These are phyloP conservation scores for Paecilomyces formosus DNA, from an alignment of 2,329 filamentous ascomycete genomes.

Conservation along the genomic window DNA sequence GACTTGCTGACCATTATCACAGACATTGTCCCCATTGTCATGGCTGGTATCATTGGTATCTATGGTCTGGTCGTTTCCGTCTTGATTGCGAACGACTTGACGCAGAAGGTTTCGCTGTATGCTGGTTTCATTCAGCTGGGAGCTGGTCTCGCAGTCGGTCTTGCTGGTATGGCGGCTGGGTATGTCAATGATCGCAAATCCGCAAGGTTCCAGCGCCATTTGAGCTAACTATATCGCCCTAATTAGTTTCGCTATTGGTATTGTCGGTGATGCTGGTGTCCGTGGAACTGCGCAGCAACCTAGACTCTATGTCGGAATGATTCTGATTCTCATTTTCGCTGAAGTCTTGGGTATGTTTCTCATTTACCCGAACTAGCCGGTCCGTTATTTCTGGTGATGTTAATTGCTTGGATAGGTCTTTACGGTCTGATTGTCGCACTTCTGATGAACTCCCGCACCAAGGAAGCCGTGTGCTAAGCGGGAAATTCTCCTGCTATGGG, in stretches of 20 bases:
- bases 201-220: slow-evolving; percentile 6
- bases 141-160: slow-evolving; percentile 73
- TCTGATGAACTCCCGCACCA: slow-evolving; percentile 94
- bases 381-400: neutral
- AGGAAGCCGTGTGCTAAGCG: slow-evolving; percentile 55
- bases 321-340: slow-evolving; percentile 98
- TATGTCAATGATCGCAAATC: slow-evolving; percentile 17
- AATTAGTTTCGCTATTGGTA: slow-evolving; percentile 71
- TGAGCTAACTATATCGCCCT: neutral
- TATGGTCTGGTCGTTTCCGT: slow-evolving; percentile 87
- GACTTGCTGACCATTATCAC: slow-evolving; percentile 11
- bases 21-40: slow-evolving; percentile 99
- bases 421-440: slow-evolving; percentile 98
- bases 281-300: slow-evolving; percentile 46
- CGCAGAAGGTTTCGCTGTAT: slow-evolving; percentile 65
- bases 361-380: neutral
- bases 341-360: slow-evolving; percentile 83
- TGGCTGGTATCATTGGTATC: slow-evolving; percentile 99
- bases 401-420: slow-evolving; percentile 59
- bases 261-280: slow-evolving; percentile 57
- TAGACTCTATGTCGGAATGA: slow-evolving; percentile 88
- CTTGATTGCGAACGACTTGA: slow-evolving; percentile 72
- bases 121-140: slow-evolving; percentile 81
- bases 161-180: slow-evolving; percentile 73
- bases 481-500: slow-evolving; percentile 2